These are phyloP conservation scores for Henningerozyma blattae DNA, from an alignment of 805 yeast genomes.

Conservation along the genomic window DNA sequence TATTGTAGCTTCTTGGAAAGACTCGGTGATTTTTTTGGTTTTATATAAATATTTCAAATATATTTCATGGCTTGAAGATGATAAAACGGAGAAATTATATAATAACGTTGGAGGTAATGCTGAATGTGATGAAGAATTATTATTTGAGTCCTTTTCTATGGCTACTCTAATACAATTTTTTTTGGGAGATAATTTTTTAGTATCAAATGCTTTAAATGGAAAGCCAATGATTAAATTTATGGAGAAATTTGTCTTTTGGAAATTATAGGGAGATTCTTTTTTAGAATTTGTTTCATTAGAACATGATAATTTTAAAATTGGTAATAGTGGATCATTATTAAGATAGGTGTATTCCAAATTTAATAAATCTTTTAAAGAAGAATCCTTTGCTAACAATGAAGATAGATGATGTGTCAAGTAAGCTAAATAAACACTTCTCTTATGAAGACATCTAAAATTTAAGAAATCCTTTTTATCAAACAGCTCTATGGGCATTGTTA, in stretches of 20 bases:
- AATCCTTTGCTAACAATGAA: slow-evolving; percentile 38
- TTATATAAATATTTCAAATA: slow-evolving; percentile 68
- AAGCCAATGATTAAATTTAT: slow-evolving; percentile 66
- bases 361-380: slow-evolving; percentile 30
- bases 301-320: slow-evolving; percentile 56
- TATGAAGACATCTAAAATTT: slow-evolving; percentile 82
- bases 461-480: slow-evolving; percentile 83
- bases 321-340: slow-evolving; percentile 68
- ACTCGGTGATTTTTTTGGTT: slow-evolving; percentile 61
- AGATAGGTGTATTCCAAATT: slow-evolving; percentile 52
- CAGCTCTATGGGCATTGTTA: slow-evolving; percentile 66
- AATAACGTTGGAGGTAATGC: slow-evolving; percentile 56
- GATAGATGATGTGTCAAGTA: slow-evolving; percentile 58
- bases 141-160: slow-evolving; percentile 19
- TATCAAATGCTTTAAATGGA: slow-evolving; percentile 58
- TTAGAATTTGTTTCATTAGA: slow-evolving; percentile 3
- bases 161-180: slow-evolving; percentile 74
- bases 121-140: slow-evolving; percentile 33
- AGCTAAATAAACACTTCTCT: slow-evolving; percentile 79
- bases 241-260: slow-evolving; percentile 57
- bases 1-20: slow-evolving; percentile 77
- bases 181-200: slow-evolving; percentile 65
- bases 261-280: slow-evolving; percentile 32
- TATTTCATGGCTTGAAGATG: slow-evolving; percentile 56
- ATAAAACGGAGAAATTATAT: slow-evolving; percentile 70